Percentiles rank a stretch among this genome's conserved stretches.
Evolutionary conservation across 345 rosid genomes (phyloP).

Genomic region (Geranium rotundifolium): DNA sequence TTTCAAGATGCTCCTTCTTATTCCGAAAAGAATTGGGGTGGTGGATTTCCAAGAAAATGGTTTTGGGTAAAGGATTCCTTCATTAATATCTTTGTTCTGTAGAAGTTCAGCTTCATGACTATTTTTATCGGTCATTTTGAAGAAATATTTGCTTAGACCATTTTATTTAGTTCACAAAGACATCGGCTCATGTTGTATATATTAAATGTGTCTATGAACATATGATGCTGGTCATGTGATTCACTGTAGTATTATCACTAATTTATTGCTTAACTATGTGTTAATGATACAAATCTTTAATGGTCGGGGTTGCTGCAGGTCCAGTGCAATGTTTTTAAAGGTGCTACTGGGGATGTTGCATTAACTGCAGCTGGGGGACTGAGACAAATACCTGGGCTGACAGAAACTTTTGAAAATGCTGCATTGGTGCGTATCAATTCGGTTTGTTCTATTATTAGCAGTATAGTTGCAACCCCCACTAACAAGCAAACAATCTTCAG

Average conservation of each 20-base stretch:
- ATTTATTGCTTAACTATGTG: too few species aligned
- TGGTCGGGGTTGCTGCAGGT: conserved; percentile 33
- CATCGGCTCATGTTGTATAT: too few species aligned
- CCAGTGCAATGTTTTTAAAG: conserved; percentile 85
- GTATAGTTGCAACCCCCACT: too few species aligned
- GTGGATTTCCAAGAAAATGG: conserved; percentile 94
- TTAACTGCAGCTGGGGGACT: conserved; percentile 85
- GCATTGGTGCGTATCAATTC: conserved; percentile 46
- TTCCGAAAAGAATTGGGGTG: conserved; percentile 98
- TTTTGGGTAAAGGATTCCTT: conserved; percentile 62
- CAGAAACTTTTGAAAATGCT: conserved; percentile 67
- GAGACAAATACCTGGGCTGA: conserved; percentile 73
- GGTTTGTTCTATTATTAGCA: too few species aligned
- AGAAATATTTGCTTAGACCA: too few species aligned
- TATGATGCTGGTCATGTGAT: too few species aligned
- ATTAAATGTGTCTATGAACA: too few species aligned
- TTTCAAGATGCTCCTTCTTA: conserved; percentile 88
- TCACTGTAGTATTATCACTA: too few species aligned
- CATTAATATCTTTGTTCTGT: conserved; percentile 7
- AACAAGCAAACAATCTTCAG: too few species aligned
- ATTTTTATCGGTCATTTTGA: too few species aligned
- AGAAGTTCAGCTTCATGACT: background rate
- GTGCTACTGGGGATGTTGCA: conserved; percentile 75
- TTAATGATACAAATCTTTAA: too few species aligned
- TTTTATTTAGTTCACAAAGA: too few species aligned